Evolutionary conservation across 2,329 filamentous ascomycete species (phyloP).

Genomic region (Drechslera avenae): DNA sequence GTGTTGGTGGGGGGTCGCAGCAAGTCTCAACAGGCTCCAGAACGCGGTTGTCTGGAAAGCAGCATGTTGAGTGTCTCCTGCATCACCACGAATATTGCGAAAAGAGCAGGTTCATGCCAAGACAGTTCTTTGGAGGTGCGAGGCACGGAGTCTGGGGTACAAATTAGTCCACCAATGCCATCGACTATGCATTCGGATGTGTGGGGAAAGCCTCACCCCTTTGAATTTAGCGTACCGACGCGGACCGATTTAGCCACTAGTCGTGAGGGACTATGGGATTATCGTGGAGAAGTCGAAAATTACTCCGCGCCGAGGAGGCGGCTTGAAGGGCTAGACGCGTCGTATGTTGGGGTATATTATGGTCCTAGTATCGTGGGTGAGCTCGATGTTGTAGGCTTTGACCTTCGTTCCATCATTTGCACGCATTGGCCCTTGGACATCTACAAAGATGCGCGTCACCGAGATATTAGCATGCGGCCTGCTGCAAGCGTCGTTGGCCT

Average conservation of each 20-base stretch:
- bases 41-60: too few relatives aligned
- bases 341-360: conserved; percentile 28
- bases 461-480: conserved; percentile 29
- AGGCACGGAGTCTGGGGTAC: conserved; percentile 11
- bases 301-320: conserved; percentile 23
- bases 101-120: not conserved
- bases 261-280: conserved; percentile 14
- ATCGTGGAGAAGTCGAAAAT: conserved; percentile 19
- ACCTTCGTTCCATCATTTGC: not conserved
- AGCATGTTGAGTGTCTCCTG: too few relatives aligned
- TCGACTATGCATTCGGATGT: conserved; percentile 10
- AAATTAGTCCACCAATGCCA: conserved; percentile 33
- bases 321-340: conserved; percentile 10
- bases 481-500: conserved; percentile 32
- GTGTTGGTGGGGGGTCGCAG: too few relatives aligned
- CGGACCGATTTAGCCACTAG: conserved; percentile 22
- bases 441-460: conserved; percentile 33
- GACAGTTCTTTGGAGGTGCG: conserved; percentile 1
- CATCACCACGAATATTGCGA: too few relatives aligned
- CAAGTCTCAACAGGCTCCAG: too few relatives aligned
- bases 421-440: not conserved
- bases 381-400: conserved; percentile 2
- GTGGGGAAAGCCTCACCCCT: conserved; percentile 22
- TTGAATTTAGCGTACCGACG: conserved; percentile 19
- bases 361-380: not conserved